Evolutionary conservation across 345 rosid genomes (phyloP).

Genomic region (Psidium guajava): DNA sequence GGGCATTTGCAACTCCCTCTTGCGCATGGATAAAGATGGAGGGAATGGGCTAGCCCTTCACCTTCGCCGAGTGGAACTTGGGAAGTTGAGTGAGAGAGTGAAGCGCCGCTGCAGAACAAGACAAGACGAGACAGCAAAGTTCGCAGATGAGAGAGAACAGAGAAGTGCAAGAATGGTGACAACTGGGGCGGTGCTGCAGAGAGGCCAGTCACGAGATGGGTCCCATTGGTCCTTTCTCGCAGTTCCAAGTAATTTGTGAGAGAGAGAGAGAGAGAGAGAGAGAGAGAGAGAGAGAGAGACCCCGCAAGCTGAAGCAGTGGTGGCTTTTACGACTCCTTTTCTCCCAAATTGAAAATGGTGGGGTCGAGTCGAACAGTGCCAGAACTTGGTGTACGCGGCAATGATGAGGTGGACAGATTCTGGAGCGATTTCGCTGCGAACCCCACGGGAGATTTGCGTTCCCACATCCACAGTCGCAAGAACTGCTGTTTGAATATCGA

Average conservation of each 20-base stretch:
- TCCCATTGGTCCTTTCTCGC: neutral
- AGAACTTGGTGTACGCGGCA: neutral
- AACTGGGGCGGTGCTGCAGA: neutral
- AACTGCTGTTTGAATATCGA: neutral
- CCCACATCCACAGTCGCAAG: neutral
- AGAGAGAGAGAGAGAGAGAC: neutral
- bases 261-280: neutral
- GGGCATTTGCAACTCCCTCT: constrained; percentile 30
- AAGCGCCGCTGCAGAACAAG: neutral
- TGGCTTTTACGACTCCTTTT: neutral
- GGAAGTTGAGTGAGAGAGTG: neutral
- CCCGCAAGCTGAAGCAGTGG: neutral
- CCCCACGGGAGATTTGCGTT: neutral
- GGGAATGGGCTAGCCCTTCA: neutral
- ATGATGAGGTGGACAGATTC: neutral
- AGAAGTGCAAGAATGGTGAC: neutral
- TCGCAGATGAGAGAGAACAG: neutral
- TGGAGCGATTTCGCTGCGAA: neutral
- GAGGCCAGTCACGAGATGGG: neutral
- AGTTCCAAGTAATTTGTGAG: neutral
- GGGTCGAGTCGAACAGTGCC: neutral
- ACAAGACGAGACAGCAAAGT: neutral
- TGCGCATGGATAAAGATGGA: neutral
- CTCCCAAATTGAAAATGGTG: neutral
- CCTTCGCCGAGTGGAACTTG: neutral